phyloP scores from a whole-genome alignment of 2,329 filamentous ascomycete species.

The Rachicladosporium sp. region DNA sequence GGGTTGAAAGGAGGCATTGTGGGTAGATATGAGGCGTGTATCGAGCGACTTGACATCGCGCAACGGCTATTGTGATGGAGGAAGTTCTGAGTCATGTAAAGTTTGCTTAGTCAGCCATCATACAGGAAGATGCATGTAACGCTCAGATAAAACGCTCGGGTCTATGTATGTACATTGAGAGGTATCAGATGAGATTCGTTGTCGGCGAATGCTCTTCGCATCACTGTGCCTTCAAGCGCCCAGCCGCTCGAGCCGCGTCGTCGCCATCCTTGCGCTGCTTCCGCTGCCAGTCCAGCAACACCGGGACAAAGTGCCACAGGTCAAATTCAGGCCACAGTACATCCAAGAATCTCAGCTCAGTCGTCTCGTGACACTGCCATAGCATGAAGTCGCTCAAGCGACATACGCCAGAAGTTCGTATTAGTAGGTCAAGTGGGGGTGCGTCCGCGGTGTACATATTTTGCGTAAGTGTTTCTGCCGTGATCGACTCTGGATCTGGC shows the following conservation, averaged over 20 bases:
- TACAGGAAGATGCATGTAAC: too few species aligned
- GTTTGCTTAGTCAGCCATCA: too few species aligned
- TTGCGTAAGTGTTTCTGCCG: constrained; percentile 63
- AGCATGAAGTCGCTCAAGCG: constrained; percentile 96
- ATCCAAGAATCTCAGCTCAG: constrained; percentile 82
- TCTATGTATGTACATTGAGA: too few species aligned
- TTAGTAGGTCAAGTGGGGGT: constrained; percentile 79
- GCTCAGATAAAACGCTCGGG: too few species aligned
- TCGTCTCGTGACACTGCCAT: constrained; percentile 91
- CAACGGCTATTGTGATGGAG: too few species aligned
- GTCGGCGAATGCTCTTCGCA: too few species aligned
- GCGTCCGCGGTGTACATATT: constrained; percentile 81
- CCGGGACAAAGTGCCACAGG: constrained; percentile 82
- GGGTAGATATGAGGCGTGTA: neutral
- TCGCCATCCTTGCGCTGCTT: constrained; percentile 27
- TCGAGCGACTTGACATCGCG: too few species aligned
- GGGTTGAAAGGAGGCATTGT: constrained; percentile 5
- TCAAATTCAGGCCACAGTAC: constrained; percentile 95
- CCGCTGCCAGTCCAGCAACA: constrained; percentile 81
- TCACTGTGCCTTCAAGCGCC: neutral
- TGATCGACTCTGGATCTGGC: constrained; percentile 80
- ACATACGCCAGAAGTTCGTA: constrained; percentile 86
- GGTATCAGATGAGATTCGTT: too few species aligned
- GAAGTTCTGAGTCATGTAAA: too few species aligned
- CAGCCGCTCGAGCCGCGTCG: constrained; percentile 2